phyloP scores from a whole-genome alignment of 2,329 filamentous ascomycete species.

The Alternaria panax region DNA sequence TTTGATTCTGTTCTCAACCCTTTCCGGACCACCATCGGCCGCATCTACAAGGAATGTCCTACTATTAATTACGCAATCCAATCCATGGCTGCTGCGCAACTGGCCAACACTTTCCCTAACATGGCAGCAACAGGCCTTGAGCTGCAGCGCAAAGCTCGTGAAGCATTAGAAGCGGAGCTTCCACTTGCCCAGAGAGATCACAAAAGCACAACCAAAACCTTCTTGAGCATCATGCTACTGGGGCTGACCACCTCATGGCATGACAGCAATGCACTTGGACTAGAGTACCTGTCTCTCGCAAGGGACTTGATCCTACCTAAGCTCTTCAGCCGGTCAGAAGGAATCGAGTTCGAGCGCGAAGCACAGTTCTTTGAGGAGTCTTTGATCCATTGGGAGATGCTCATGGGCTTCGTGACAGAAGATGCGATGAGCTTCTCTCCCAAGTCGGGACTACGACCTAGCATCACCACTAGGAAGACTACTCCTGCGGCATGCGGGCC shows the following conservation, averaged over 20 bases:
- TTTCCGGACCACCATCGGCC: constrained; percentile 65
- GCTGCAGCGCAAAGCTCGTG: constrained; percentile 61
- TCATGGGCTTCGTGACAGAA: constrained; percentile 62
- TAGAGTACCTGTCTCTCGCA: constrained; percentile 60
- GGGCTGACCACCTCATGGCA: constrained; percentile 69
- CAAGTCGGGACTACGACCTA: constrained; percentile 34
- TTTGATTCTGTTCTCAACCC: constrained; percentile 70
- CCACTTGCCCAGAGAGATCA: constrained; percentile 53
- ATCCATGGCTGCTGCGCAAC: constrained; percentile 69
- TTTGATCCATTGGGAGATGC: constrained; percentile 67
- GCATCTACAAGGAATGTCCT: constrained; percentile 64
- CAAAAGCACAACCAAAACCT: constrained; percentile 57
- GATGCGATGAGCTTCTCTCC: constrained; percentile 48
- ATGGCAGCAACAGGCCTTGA: constrained; percentile 60
- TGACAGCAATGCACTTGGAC: constrained; percentile 62
- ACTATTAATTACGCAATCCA: constrained; percentile 68
- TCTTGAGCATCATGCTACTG: constrained; percentile 66
- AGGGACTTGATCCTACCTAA: constrained; percentile 55
- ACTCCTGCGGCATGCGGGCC: constrained; percentile 34
- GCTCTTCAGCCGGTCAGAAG: constrained; percentile 46
- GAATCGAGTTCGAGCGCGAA: constrained; percentile 44
- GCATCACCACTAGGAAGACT: constrained; percentile 29
- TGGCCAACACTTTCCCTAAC: constrained; percentile 64
- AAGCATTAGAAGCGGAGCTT: constrained; percentile 59
- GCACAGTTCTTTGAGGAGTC: constrained; percentile 64